Conservation (phyloP, 2,329 filamentous ascomycete genomes). For the Ophiostoma himal-ulmi region DNA sequence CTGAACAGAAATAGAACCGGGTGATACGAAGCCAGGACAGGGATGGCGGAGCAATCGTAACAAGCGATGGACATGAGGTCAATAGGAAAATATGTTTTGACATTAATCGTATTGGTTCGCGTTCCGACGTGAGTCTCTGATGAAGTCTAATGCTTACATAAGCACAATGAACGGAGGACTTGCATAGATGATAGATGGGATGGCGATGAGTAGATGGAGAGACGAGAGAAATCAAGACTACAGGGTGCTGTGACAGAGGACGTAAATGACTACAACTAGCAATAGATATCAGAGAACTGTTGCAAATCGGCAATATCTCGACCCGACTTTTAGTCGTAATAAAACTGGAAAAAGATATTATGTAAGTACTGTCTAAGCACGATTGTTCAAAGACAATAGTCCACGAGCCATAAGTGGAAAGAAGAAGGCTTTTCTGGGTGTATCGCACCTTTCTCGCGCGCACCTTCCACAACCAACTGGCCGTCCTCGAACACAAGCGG, state of each 20-base stretch:
- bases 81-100: too few relatives aligned
- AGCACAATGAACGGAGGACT: not conserved
- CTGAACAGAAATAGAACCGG: slow-evolving; percentile 4
- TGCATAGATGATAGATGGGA: too few relatives aligned
- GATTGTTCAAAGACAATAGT: not conserved
- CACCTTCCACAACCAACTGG: not conserved
- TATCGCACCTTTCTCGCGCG: not conserved
- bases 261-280: too few relatives aligned
- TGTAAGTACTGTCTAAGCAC: not conserved
- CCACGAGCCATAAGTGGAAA: not conserved
- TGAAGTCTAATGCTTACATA: not conserved
- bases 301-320: too few relatives aligned
- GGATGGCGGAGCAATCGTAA: not conserved
- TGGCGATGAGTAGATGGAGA: too few relatives aligned
- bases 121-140: not conserved
- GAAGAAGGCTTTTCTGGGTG: not conserved
- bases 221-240: too few relatives aligned
- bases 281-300: too few relatives aligned
- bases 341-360: not conserved
- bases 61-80: not conserved
- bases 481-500: slow-evolving; percentile 2
- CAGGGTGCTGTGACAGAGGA: too few relatives aligned
- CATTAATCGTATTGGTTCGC: too few relatives aligned
- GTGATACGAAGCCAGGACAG: slow-evolving; percentile 4
- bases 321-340: too few relatives aligned